These are phyloP conservation scores for Terana coerulea DNA, from an alignment of 768 basidiomycete species.

Conservation along the genomic window DNA sequence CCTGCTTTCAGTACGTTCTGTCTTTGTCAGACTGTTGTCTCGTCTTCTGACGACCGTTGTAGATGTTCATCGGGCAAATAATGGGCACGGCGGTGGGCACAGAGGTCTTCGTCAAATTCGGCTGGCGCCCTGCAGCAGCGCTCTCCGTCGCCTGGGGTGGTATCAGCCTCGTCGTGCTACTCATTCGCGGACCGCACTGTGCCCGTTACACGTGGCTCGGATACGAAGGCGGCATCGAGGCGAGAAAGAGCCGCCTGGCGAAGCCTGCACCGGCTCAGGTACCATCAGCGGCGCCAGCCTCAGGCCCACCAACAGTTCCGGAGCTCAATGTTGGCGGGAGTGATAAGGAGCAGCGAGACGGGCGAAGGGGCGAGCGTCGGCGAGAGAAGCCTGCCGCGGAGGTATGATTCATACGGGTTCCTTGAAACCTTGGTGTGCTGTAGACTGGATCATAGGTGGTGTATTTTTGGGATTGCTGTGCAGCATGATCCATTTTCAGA, in stretches of 20 bases:
- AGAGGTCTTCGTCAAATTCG: constrained; percentile 56
- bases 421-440: no score
- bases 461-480: no score
- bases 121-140: constrained; percentile 63
- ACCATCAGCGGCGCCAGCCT: no score
- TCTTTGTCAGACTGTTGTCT: not conserved
- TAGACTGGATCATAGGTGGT: no score
- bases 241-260: not conserved
- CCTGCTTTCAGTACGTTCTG: constrained; percentile 50
- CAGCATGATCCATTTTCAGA: no score
- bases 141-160: constrained; percentile 53
- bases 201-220: constrained; percentile 55
- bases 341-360: no score
- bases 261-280: no score
- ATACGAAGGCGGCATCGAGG: constrained; percentile 45
- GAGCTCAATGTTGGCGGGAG: no score
- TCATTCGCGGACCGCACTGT: constrained; percentile 62
- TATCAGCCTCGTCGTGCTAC: constrained; percentile 49
- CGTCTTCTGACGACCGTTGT: not conserved
- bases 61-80: constrained; percentile 70
- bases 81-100: constrained; percentile 74
- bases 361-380: no score
- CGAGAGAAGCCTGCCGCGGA: no score
- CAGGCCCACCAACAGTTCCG: no score
- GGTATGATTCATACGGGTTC: no score